A percentile compares a stretch with the other conserved stretches of the same genome.
Conservation (phyloP, 2,329 filamentous ascomycete species). For the Arthrocladium fulminans region DNA sequence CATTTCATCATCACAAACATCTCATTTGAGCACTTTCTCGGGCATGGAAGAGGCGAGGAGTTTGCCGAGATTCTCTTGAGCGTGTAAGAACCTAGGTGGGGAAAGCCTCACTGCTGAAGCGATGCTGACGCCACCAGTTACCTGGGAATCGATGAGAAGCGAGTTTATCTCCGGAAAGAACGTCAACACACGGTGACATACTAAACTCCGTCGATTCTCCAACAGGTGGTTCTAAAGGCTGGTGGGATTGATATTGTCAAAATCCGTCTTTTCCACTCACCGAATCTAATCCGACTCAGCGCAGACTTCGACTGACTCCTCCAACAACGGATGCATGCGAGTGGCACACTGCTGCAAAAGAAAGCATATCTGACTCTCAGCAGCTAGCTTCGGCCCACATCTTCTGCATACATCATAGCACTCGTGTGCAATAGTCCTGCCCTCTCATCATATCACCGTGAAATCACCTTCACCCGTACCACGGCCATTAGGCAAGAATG, state of each 20-base stretch:
- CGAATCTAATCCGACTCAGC: neutral
- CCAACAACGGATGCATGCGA: neutral
- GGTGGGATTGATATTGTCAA: no score
- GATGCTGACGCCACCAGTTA: neutral
- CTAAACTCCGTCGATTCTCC: neutral
- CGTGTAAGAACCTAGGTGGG: neutral
- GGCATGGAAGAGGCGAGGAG: conserved; percentile 1
- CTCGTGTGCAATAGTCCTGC: neutral
- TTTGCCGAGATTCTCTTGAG: conserved; percentile 5
- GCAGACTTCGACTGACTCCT: neutral
- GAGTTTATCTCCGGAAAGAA: neutral
- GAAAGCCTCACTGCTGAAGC: neutral
- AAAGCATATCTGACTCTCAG: neutral
- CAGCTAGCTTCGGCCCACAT: neutral
- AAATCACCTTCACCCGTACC: neutral
- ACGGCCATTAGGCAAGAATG: conserved; percentile 24
- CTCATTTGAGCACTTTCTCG: conserved; percentile 3
- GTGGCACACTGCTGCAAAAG: neutral
- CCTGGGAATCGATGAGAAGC: neutral
- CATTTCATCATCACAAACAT: conserved; percentile 3
- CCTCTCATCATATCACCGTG: neutral
- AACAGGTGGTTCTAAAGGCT: neutral
- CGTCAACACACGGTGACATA: neutral
- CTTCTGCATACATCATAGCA: neutral
- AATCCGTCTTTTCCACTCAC: neutral